phyloP scores from a whole-genome alignment of 768 basidiomycete genomes.

The Thelephora aurantiotincta region DNA sequence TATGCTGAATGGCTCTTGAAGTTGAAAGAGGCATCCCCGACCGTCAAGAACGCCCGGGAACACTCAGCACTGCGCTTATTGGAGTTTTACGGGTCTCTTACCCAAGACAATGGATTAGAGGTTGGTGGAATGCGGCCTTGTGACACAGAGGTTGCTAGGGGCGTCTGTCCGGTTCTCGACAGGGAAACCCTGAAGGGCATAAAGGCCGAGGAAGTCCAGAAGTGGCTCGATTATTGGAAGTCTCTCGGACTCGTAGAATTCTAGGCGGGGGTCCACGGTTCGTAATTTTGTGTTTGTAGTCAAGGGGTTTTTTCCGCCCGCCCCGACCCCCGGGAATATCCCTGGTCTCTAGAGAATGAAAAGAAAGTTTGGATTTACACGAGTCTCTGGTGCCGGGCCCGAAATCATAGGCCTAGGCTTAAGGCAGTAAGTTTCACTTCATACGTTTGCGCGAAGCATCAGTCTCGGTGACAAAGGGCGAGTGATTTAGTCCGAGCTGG shows the following conservation, averaged over 20 bases:
- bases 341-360: too few species aligned
- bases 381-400: too few species aligned
- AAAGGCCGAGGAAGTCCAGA: neutral
- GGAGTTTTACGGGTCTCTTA: neutral
- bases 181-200: neutral
- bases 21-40: slow-evolving; percentile 9
- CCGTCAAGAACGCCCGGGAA: neutral
- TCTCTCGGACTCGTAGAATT: neutral
- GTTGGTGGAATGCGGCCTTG: neutral
- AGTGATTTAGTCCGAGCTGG: too few species aligned
- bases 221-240: neutral
- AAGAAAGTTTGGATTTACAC: too few species aligned
- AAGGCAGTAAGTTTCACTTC: too few species aligned
- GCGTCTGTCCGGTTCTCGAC: neutral
- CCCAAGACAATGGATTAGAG: neutral
- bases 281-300: too few species aligned
- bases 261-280: neutral
- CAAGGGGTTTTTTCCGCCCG: too few species aligned
- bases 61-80: neutral
- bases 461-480: too few species aligned
- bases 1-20: slow-evolving; percentile 21
- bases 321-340: too few species aligned
- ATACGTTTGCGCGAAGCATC: too few species aligned
- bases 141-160: neutral
- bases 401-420: too few species aligned